Evolutionary conservation across 2,329 filamentous ascomycete species (phyloP).

Genomic region (Ophidiomyces ophidiicola): DNA sequence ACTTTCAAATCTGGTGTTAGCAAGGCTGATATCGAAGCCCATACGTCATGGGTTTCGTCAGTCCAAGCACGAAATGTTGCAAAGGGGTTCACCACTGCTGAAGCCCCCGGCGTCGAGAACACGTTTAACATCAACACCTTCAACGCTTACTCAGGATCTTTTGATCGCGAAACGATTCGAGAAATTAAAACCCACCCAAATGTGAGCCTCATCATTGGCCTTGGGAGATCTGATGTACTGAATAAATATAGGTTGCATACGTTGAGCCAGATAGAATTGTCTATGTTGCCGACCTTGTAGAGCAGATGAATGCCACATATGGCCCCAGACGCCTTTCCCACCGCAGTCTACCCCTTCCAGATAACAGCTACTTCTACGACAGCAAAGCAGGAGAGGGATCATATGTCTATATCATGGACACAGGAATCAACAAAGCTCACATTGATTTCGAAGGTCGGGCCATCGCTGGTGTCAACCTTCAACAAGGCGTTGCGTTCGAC

Average conservation of each 20-base stretch:
- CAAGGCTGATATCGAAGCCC: constrained; percentile 54
- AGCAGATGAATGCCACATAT: constrained; percentile 92
- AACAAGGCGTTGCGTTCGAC: constrained; percentile 64
- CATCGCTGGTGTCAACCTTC: constrained; percentile 94
- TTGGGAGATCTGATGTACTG: not conserved
- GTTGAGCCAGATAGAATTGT: constrained; percentile 91
- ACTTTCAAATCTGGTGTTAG: constrained; percentile 97
- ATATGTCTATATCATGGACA: constrained; percentile 97
- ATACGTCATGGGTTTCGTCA: constrained; percentile 85
- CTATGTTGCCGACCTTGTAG: constrained; percentile 54
- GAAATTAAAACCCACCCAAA: constrained; percentile 88
- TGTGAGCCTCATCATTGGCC: constrained; percentile 66
- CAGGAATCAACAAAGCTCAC: constrained; percentile 84
- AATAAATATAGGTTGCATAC: constrained; percentile 63
- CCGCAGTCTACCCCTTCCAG: constrained; percentile 70
- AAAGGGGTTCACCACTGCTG: constrained; percentile 30
- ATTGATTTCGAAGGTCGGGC: constrained; percentile 96
- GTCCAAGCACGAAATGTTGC: constrained; percentile 47
- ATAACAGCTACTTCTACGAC: constrained; percentile 96
- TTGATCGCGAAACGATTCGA: constrained; percentile 85
- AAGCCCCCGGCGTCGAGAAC: constrained; percentile 54
- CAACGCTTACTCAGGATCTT: constrained; percentile 86
- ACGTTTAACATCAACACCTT: constrained; percentile 57
- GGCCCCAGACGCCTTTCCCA: constrained; percentile 96
- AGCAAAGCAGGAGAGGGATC: constrained; percentile 88